Percentiles rank a stretch among this genome's conserved stretches.
Evolutionary conservation across 352 stramenopile genomes (phyloP).

Genomic region (Phytophthora pinifolia): DNA sequence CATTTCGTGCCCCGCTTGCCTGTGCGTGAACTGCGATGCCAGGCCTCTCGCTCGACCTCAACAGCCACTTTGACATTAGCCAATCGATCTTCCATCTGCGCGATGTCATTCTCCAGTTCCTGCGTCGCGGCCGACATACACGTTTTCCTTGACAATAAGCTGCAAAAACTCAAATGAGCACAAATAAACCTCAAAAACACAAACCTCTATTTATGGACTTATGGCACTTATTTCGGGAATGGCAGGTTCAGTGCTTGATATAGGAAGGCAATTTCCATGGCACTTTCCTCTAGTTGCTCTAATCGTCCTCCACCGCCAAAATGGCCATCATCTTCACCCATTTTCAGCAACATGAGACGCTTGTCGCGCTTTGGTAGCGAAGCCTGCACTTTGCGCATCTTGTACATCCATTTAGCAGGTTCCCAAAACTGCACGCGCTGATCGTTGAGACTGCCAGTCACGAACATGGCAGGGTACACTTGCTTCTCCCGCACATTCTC

Average conservation of each 20-base stretch:
- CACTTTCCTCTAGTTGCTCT: slow-evolving; percentile 76
- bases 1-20: slow-evolving; percentile 66
- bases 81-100: slow-evolving; percentile 60
- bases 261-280: slow-evolving; percentile 85
- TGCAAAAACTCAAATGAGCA: too few relatives aligned
- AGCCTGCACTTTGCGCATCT: slow-evolving; percentile 58
- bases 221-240: slow-evolving; percentile 30
- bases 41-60: slow-evolving; percentile 55
- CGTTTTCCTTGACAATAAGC: too few relatives aligned
- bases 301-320: slow-evolving; percentile 76
- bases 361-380: slow-evolving; percentile 28
- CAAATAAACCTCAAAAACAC: neutral
- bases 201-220: slow-evolving; percentile 34
- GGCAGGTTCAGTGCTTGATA: slow-evolving; percentile 65
- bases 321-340: slow-evolving; percentile 81
- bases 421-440: slow-evolving; percentile 86
- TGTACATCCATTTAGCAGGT: slow-evolving; percentile 83
- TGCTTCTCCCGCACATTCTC: slow-evolving; percentile 58
- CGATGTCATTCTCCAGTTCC: slow-evolving; percentile 58
- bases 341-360: slow-evolving; percentile 59
- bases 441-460: slow-evolving; percentile 85
- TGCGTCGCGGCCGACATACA: slow-evolving; percentile 44
- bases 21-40: slow-evolving; percentile 46
- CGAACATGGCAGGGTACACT: slow-evolving; percentile 77
- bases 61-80: slow-evolving; percentile 51